Evolutionary conservation across 345 rosid genomes (phyloP).

Genomic region (Lumnitzera littorea): DNA sequence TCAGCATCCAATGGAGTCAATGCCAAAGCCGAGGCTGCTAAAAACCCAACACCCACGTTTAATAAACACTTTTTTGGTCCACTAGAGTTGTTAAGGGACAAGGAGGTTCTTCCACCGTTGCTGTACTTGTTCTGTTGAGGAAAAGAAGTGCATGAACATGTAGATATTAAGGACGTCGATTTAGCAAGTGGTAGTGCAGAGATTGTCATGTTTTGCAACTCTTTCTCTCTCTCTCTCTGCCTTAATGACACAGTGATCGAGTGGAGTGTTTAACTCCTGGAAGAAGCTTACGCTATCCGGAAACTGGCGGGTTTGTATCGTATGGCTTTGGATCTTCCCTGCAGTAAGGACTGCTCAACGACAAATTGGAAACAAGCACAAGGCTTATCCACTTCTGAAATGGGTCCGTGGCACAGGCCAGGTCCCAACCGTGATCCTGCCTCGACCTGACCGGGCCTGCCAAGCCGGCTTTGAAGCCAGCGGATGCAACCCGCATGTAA

Average conservation of each 20-base stretch:
- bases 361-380: no score
- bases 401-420: no score
- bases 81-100: slow-evolving; percentile 8
- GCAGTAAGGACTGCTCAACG: no score
- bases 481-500: no score
- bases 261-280: neutral
- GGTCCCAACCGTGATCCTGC: no score
- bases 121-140: neutral
- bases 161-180: slow-evolving; percentile 4
- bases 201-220: slow-evolving; percentile 11
- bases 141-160: slow-evolving; percentile 4
- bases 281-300: neutral
- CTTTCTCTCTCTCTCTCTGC: neutral
- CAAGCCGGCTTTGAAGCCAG: no score
- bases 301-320: neutral
- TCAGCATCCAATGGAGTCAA: slow-evolving; percentile 63
- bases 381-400: no score
- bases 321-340: neutral
- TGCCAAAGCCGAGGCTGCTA: slow-evolving; percentile 62
- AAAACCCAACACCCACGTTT: slow-evolving; percentile 51
- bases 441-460: no score
- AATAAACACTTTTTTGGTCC: slow-evolving; percentile 23
- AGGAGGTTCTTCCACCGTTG: no score
- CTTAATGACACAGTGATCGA: neutral
- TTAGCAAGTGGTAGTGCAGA: slow-evolving; percentile 15